Conservation (phyloP, 169 alveolate species). For the Ichthyophthirius multifiliis region DNA sequence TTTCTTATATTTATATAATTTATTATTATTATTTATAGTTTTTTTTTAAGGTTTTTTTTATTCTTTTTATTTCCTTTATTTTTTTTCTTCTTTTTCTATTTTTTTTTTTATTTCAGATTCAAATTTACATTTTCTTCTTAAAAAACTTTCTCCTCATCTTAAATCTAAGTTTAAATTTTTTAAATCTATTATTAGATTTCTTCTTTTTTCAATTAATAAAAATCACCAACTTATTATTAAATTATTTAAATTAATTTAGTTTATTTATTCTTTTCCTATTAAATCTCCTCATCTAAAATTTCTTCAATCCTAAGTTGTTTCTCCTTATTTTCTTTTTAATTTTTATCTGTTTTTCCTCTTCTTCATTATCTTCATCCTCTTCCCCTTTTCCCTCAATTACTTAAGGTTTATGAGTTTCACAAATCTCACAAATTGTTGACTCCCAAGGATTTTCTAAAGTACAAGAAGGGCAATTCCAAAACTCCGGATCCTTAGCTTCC, state of each 20-base stretch:
- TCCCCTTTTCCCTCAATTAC: not conserved
- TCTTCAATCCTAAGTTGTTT: conserved; percentile 8
- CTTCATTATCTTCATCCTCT: not conserved
- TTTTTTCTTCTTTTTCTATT: not conserved
- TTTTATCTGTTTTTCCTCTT: conserved; percentile 32
- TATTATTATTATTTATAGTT: too few species aligned
- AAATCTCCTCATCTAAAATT: conserved; percentile 1
- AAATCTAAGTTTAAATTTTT: not conserved
- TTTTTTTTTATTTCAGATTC: not conserved
- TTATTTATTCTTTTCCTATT: not conserved
- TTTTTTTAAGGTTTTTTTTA: not conserved
- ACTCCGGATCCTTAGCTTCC: conserved; percentile 36
- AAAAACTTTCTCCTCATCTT: not conserved
- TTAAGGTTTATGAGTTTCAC: conserved; percentile 63
- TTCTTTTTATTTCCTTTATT: not conserved
- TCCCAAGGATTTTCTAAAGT: conserved; percentile 61
- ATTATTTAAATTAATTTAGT: not conserved
- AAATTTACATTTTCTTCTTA: not conserved
- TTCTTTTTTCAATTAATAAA: not conserved
- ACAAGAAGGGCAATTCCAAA: conserved; percentile 61
- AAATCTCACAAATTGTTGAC: conserved; percentile 45
- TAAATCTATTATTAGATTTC: not conserved
- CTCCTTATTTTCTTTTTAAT: conserved; percentile 12
- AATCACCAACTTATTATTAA: not conserved
- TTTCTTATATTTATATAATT: not conserved